phyloP scores from a whole-genome alignment of 306 rosid genomes.

The Acmispon strigosus region DNA sequence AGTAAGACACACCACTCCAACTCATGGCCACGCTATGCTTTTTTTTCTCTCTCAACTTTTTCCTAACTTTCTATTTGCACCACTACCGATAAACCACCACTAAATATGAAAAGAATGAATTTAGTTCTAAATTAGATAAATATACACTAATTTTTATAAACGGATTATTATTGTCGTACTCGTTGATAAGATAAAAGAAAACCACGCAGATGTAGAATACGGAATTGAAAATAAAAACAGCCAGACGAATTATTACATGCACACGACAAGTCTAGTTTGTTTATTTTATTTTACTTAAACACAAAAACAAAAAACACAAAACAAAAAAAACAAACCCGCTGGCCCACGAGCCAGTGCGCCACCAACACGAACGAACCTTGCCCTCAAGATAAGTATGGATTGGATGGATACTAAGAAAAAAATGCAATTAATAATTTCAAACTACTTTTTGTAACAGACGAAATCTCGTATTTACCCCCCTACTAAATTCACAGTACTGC shows the following conservation, averaged over 20 bases:
- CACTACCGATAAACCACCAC: background rate
- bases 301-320: background rate
- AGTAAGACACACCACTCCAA: background rate
- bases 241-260: no score
- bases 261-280: background rate
- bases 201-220: no score
- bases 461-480: background rate
- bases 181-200: no score
- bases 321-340: background rate
- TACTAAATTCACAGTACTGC: background rate
- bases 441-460: background rate
- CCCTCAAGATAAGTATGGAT: constrained; percentile 6
- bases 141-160: no score
- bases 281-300: background rate
- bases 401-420: background rate
- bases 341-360: constrained; percentile 15
- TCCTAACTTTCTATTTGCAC: background rate
- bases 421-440: background rate
- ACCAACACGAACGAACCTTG: constrained; percentile 10
- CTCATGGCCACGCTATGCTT: constrained; percentile 4
- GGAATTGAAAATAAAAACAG: no score
- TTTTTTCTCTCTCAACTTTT: background rate
- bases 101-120: background rate
- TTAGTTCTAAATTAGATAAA: no score
- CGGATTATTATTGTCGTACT: no score